Evolutionary conservation across 768 basidiomycete genomes (phyloP), one percentile per base, ranked within the genome.

Genomic region (Tricholomella constricta): DNA sequence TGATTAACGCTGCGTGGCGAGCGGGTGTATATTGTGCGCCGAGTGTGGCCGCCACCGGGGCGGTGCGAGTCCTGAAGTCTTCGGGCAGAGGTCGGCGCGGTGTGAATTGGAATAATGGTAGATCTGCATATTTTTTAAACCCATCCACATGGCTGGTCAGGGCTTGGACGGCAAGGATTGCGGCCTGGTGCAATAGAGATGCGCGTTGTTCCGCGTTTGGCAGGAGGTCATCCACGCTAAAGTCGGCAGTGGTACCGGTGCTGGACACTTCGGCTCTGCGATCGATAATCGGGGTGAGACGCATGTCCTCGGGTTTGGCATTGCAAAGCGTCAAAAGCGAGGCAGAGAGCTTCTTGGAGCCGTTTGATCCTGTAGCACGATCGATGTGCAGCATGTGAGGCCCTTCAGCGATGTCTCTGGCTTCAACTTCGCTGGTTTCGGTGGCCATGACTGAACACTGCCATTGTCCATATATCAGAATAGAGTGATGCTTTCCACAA

Each of bases 381-480:
- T 48, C 46, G n/a, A 48, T 36, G 35, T 37, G 46, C 19, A 48
- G 14, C 22, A 48, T 12, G 35, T 48, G 46, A 23, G 46, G 46
- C 5, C 46, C 46, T 12, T 15, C 25, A 37, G 35, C 46, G 25
- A 48, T 9, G 2, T 15, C 31, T 32, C 17, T 34, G 1, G 46
- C 34, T 6, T 35, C 32, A 25, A n/a, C n/a, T n/a, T 11, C 22
- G n/a, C 23, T 35, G 25, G 25, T 22, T 10, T 36, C 34, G 4
- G 20, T n/a, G 20, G n/a, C 31, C 45, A 45, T 22, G 42, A 25
- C n/a, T 6, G 7, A 4, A 3, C 22, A 8, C 4, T 20, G 20
- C 20, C 19, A 9, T 15, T 37, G 36, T 32, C 14, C 20, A 22
- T 40, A 2, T 4, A 20, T 40, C 19, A 40, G 38, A 20, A 6